Conservation (phyloP, 2,329 filamentous ascomycete genomes). For the Colletotrichum sp. region DNA sequence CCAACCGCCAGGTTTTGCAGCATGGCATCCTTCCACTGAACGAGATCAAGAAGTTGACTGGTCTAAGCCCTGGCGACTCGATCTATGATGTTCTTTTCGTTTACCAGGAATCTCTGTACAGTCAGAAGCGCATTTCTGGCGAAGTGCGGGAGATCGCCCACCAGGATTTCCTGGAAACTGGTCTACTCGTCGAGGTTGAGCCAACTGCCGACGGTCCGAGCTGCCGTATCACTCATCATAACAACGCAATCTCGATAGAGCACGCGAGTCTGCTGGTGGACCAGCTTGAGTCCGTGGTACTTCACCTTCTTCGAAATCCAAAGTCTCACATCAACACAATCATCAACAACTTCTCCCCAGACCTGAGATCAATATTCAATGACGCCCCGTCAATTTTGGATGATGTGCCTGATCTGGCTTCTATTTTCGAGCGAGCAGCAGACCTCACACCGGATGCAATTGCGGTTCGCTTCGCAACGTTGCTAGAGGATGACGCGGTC, state of each 20-base stretch:
- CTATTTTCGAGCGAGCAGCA: slow-evolving; percentile 60
- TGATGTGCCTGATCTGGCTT: slow-evolving; percentile 49
- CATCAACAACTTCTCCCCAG: slow-evolving; percentile 31
- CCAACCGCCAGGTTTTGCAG: slow-evolving; percentile 69
- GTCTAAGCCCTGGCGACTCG: slow-evolving; percentile 55
- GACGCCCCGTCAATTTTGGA: slow-evolving; percentile 33
- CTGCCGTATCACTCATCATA: slow-evolving; percentile 54
- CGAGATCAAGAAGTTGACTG: slow-evolving; percentile 70
- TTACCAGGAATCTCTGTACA: slow-evolving; percentile 77
- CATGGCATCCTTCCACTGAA: slow-evolving; percentile 68
- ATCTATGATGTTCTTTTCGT: slow-evolving; percentile 83
- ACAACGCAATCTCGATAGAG: slow-evolving; percentile 51
- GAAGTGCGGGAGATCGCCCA: slow-evolving; percentile 62
- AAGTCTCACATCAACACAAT: background rate
- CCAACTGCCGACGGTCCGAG: slow-evolving; percentile 52
- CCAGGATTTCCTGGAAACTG: slow-evolving; percentile 77
- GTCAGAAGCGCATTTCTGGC: slow-evolving; percentile 23
- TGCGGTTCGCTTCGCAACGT: slow-evolving; percentile 69
- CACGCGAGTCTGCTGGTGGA: slow-evolving; percentile 62
- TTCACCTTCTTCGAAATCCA: slow-evolving; percentile 26
- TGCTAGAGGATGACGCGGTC: slow-evolving; percentile 41
- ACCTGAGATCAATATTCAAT: slow-evolving; percentile 56
- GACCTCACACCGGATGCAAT: slow-evolving; percentile 50
- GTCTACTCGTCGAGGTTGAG: slow-evolving; percentile 77
- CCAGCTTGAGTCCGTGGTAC: slow-evolving; percentile 64